These are phyloP conservation scores for Mytilinidion resinicola DNA, from an alignment of 495 filamentous ascomycete genomes.

Conservation along the genomic window DNA sequence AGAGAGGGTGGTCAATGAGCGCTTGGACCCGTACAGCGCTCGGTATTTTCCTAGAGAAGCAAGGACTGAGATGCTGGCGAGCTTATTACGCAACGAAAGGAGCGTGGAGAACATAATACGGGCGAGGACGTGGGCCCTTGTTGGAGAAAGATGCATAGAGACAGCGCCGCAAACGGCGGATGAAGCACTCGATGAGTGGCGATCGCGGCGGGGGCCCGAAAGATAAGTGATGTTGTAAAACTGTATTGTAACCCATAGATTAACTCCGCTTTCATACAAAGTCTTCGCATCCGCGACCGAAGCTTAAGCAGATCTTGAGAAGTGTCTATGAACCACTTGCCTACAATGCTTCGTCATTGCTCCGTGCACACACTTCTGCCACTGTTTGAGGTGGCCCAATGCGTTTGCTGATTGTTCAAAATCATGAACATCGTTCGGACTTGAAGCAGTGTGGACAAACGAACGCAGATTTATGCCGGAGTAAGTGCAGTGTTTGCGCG, in stretches of 20 bases:
- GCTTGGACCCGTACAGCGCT: conserved; percentile 85
- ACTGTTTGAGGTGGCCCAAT: not conserved
- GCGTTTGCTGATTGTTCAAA: no score
- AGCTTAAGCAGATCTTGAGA: no score
- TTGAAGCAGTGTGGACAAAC: no score
- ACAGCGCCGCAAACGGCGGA: conserved; percentile 50
- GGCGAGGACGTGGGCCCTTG: conserved; percentile 70
- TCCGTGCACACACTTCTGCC: no score
- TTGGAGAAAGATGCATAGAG: conserved; percentile 71
- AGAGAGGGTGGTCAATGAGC: conserved; percentile 77
- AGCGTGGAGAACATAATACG: conserved; percentile 84
- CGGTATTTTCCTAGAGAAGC: conserved; percentile 79
- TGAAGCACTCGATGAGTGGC: conserved; percentile 57
- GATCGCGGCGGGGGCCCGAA: conserved; percentile 40
- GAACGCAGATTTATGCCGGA: no score
- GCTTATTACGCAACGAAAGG: conserved; percentile 72
- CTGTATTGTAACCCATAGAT: no score
- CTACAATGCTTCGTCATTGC: no score
- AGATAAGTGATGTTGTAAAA: not conserved
- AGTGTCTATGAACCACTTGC: no score
- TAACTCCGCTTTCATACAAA: no score
- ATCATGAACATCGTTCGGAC: no score
- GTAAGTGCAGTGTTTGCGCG: no score
- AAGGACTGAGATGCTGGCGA: conserved; percentile 74
- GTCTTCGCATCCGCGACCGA: no score